Evolutionary conservation across 148 eudicot genomes (phyloP), one percentile per base, ranked within the genome.

Genomic region (Persicaria maculosa): DNA sequence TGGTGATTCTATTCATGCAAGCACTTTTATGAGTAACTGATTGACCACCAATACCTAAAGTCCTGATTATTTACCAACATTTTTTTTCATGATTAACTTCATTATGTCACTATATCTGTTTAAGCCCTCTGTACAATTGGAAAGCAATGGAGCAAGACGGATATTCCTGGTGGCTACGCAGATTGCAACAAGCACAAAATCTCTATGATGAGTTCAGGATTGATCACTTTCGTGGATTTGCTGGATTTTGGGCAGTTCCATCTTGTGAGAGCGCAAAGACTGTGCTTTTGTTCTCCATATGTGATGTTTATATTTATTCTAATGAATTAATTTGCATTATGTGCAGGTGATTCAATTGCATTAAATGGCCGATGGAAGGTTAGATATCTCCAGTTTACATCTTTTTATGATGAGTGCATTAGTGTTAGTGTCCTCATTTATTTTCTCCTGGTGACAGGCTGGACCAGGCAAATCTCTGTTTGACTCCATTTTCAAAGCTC

Each of bases 191-290:
- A 77, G 99, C 99, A 68, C 80, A 79, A 76, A 82, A 89, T 86
- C 82, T 95, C 54, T 95, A 87, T 81, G 97, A 90, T 77, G 99
- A 95, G 81, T 95, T 95, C 81, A 85, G 97, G 82, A 95, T 95
- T 79, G 99, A 95, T 77, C 99, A 95, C 80, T 95, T 95, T 55
- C 86, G 99, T 86, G 99, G 97, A 81, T 90, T 95, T 84, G 90
- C 97, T 74, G 99, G 99, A 74, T 95, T 77, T 84, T 95, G 99
- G 99, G 99, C 99, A 75, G 97, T 95, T 80, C 97, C 97, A 74
- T 85, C 94, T 75, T 97, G 99, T 95, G 83, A 81, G 83, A 65
- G 15, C 62, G 43, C n/a, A 54, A 45, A 44, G 5, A 74, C 55
- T 57, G 15, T 64, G 45, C 74, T 57, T 55, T 40, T 72, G 12